Conservation (phyloP, 2,329 filamentous ascomycete species). For the Aspergillus alliaceus region DNA sequence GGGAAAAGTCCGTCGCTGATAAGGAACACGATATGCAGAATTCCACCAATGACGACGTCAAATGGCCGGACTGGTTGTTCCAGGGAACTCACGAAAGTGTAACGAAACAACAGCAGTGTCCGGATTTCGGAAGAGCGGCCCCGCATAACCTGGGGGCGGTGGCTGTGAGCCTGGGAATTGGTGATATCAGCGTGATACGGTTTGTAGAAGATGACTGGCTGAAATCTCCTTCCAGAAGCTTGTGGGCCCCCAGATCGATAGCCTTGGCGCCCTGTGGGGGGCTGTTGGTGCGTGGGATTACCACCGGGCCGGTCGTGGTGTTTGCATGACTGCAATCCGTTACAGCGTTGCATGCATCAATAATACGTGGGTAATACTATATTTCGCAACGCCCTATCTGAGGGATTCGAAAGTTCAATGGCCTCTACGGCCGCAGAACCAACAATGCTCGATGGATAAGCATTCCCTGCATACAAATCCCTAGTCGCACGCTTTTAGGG, state of each 20-base stretch:
- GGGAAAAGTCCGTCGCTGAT: constrained; percentile 7
- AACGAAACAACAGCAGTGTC: constrained; percentile 7
- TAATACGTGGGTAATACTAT: not conserved
- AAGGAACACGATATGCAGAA: not conserved
- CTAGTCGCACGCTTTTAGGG: not conserved
- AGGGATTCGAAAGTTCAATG: not conserved
- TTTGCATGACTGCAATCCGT: not conserved
- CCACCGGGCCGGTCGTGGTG: constrained; percentile 3
- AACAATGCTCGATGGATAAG: constrained; percentile 8
- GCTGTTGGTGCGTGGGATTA: constrained; percentile 15
- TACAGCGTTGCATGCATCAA: not conserved
- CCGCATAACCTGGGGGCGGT: constrained; percentile 23
- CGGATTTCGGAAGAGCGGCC: constrained; percentile 22
- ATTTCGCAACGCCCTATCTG: not conserved
- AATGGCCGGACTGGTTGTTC: constrained; percentile 1
- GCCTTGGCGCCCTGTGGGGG: constrained; percentile 23
- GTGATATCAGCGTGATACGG: constrained; percentile 22
- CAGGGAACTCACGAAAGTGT: too few relatives aligned
- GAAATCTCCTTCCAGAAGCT: constrained; percentile 22
- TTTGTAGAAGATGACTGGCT: constrained; percentile 11
- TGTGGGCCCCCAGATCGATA: constrained; percentile 22
- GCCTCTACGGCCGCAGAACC: not conserved
- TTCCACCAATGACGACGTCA: constrained; percentile 5
- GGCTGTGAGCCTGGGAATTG: constrained; percentile 14
- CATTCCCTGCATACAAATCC: constrained; percentile 3